Evolutionary conservation across 257 asterid genomes (phyloP), one percentile per base, ranked within the genome.

Genomic region (Solanum rostratum): DNA sequence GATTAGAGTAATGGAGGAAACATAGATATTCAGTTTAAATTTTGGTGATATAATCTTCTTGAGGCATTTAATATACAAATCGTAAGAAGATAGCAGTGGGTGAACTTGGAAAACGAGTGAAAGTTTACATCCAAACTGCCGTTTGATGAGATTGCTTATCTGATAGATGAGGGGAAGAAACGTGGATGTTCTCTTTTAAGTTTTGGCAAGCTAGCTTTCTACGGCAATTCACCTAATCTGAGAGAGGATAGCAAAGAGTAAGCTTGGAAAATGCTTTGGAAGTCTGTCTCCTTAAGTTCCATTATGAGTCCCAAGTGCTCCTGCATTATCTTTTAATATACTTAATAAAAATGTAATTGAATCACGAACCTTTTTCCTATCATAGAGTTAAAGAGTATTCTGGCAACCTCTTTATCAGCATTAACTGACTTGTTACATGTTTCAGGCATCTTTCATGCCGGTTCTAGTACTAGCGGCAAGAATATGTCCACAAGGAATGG

Each of bases 381-480:
- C 50, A 5, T 80, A 6, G 54, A 20, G 43, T 66, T 53, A 27
- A 59, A 59, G 83, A 84, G 73, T 46, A 73, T 80, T 39, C 39
- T 29, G 49, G 52, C 66, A 84, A 59, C 83, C 7, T 41, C n/a
- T 39, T 29, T 33, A 39, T 15, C 74, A 22, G 49, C 7, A 11
- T 79, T 63, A n/a, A 53, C 85, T 37, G 81, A 53, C 62, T 55
- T 49, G 79, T 63, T 84, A 74, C 37, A 50, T 24, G 68, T 87
- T 83, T 74, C 91, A 96, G 99, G 97, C 93, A 54, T 97, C 99
- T 18, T 94, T 97, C 91, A 94, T 97, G 99, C 99, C 98, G 1
- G 98, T 97, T 86, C 97, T 97, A n/a, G 99, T 97, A 30, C 87
- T 97, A 86, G 98, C 99, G 7, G 98, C 99, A 80, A 94, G 92